A percentile compares a stretch with the other conserved stretches of the same genome.
phyloP scores from a whole-genome alignment of 345 rosid species.

The Gynandropsis gynandra region DNA sequence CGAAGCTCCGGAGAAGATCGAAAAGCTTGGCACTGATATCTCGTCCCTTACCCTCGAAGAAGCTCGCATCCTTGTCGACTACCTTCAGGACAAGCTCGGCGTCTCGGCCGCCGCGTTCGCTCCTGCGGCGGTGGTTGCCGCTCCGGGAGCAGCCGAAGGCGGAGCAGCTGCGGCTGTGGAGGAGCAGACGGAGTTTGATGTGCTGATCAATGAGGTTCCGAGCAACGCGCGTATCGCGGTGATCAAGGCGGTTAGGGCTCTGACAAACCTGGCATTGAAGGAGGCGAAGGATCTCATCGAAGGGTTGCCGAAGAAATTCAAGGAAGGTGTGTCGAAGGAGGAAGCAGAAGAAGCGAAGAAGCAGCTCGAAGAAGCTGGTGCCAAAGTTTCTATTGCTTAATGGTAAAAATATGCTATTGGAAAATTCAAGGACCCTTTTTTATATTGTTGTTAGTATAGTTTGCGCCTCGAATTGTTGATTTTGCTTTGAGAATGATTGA shows the following conservation, averaged over 20 bases:
- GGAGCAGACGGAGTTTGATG: slow-evolving; percentile 84
- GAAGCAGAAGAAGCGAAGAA: slow-evolving; percentile 90
- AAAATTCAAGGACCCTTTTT: background rate
- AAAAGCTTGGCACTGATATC: slow-evolving; percentile 54
- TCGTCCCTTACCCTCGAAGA: slow-evolving; percentile 65
- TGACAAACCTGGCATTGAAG: slow-evolving; percentile 75
- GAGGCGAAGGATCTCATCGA: slow-evolving; percentile 86
- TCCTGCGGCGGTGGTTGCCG: slow-evolving; percentile 42
- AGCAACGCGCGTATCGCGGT: slow-evolving; percentile 62
- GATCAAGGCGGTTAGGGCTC: slow-evolving; percentile 70
- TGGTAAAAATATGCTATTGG: background rate
- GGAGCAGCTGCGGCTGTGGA: slow-evolving; percentile 36
- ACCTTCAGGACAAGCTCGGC: slow-evolving; percentile 77
- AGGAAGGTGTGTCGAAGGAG: slow-evolving; percentile 61
- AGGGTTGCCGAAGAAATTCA: slow-evolving; percentile 85
- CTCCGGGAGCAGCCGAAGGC: slow-evolving; percentile 27
- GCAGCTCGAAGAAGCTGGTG: slow-evolving; percentile 84
- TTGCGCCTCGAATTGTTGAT: slow-evolving; percentile 16
- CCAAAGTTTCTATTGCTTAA: slow-evolving; percentile 53
- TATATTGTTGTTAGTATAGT: slow-evolving; percentile 14
- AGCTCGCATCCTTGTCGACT: slow-evolving; percentile 67
- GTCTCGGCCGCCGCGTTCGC: slow-evolving; percentile 74
- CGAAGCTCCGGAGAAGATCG: slow-evolving; percentile 65
- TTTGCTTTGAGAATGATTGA: slow-evolving; percentile 15
- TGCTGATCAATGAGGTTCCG: slow-evolving; percentile 71